A percentile compares a stretch with the other conserved stretches of the same genome.
These are phyloP conservation scores for Deuterostichococcus epilithicus DNA, from an alignment of 139 green algal genomes.

Conservation along the genomic window DNA sequence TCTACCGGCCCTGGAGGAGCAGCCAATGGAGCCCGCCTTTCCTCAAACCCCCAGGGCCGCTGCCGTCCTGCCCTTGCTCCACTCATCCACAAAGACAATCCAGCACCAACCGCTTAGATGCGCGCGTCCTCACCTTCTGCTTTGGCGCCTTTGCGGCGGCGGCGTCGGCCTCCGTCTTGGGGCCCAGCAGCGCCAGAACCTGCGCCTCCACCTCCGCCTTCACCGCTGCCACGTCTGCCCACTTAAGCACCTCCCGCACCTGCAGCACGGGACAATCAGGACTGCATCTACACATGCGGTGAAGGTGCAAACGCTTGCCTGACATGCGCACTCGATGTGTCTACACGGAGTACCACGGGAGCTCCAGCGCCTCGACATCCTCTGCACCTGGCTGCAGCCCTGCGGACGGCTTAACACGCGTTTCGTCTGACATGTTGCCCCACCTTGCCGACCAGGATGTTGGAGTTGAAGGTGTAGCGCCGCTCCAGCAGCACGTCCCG, in stretches of 20 bases:
- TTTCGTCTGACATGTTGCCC: not conserved
- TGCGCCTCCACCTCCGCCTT: slow-evolving; percentile 45
- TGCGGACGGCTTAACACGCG: not conserved
- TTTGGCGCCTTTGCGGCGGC: slow-evolving; percentile 56
- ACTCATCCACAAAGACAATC: too few relatives aligned
- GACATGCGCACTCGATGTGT: not conserved
- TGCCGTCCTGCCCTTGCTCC: too few relatives aligned
- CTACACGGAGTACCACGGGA: not conserved
- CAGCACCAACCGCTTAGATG: too few relatives aligned
- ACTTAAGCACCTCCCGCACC: slow-evolving; percentile 66
- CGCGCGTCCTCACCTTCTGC: slow-evolving; percentile 62
- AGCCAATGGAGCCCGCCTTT: too few relatives aligned
- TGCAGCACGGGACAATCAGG: slow-evolving; percentile 4
- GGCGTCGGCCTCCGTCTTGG: slow-evolving; percentile 82
- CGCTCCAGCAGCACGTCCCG: slow-evolving; percentile 58
- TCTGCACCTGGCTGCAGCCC: not conserved
- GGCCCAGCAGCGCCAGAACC: slow-evolving; percentile 70
- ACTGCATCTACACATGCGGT: slow-evolving; percentile 11
- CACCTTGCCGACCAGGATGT: slow-evolving; percentile 55
- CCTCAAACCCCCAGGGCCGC: too few relatives aligned
- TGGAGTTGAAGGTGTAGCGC: slow-evolving; percentile 73
- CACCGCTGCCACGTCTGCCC: slow-evolving; percentile 66
- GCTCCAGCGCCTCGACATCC: too few relatives aligned
- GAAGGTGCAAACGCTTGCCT: not conserved
- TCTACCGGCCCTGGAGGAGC: too few relatives aligned